Evolutionary conservation across 106 monocot species (phyloP).

Genomic region (Dioscorea alata): DNA sequence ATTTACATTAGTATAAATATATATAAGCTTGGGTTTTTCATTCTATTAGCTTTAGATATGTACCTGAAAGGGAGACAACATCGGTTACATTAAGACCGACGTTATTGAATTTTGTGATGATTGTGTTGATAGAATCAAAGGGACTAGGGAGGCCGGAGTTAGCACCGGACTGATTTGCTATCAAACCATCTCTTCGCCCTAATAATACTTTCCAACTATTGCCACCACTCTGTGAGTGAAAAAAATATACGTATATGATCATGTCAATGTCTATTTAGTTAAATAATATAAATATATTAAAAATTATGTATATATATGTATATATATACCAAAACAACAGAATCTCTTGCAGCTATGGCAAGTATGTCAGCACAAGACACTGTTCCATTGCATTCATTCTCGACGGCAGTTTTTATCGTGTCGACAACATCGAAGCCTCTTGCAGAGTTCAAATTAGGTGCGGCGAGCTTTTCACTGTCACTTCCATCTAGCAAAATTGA

Average conservation of each 20-base stretch:
- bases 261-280: neutral
- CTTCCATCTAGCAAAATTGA: slow-evolving; percentile 59
- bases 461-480: slow-evolving; percentile 47
- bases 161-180: slow-evolving; percentile 50
- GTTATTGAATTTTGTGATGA: slow-evolving; percentile 43
- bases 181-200: slow-evolving; percentile 62
- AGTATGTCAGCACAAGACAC: slow-evolving; percentile 74
- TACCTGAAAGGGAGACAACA: slow-evolving; percentile 68
- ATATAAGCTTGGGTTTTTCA: too few relatives aligned
- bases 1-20: neutral
- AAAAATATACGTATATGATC: neutral
- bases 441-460: slow-evolving; percentile 44
- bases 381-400: slow-evolving; percentile 44
- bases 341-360: slow-evolving; percentile 55
- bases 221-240: slow-evolving; percentile 47
- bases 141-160: slow-evolving; percentile 51
- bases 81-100: slow-evolving; percentile 57
- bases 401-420: slow-evolving; percentile 47
- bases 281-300: neutral
- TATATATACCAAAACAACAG: slow-evolving; percentile 35
- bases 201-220: slow-evolving; percentile 40
- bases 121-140: slow-evolving; percentile 22
- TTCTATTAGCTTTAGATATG: neutral
- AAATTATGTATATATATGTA: neutral
- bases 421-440: slow-evolving; percentile 67